Evolutionary conservation across 2,329 filamentous ascomycete genomes (phyloP).

Genomic region (Ilyonectria sp.): DNA sequence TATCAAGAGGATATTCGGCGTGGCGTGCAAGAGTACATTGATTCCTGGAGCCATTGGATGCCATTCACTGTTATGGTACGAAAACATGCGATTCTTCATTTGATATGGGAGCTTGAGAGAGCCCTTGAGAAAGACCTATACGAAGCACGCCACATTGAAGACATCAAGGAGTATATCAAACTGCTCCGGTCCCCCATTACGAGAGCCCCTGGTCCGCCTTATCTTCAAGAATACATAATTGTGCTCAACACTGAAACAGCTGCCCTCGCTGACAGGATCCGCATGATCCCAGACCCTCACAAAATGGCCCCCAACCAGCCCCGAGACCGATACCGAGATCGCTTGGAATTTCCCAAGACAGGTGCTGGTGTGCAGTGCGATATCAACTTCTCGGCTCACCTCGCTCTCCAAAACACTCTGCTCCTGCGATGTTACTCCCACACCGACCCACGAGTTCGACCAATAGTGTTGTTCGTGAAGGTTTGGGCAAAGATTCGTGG

Average conservation of each 20-base stretch:
- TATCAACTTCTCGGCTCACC: constrained; percentile 90
- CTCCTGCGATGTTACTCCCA: constrained; percentile 87
- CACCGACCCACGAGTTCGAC: constrained; percentile 82
- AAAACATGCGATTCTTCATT: constrained; percentile 69
- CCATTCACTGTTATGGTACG: constrained; percentile 58
- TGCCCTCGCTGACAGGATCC: constrained; percentile 60
- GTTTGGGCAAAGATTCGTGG: constrained; percentile 89
- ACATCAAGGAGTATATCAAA: constrained; percentile 65
- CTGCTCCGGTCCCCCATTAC: constrained; percentile 61
- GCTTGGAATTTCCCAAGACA: constrained; percentile 83
- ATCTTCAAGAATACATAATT: constrained; percentile 50
- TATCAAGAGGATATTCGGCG: constrained; percentile 61
- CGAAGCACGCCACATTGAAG: constrained; percentile 50
- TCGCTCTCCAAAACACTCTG: constrained; percentile 87
- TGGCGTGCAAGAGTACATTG: constrained; percentile 50
- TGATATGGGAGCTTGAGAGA: constrained; percentile 69
- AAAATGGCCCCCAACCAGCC: constrained; percentile 65
- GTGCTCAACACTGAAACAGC: constrained; percentile 54
- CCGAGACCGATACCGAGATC: constrained; percentile 69
- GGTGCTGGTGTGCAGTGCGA: constrained; percentile 90
- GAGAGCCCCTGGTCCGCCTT: constrained; percentile 8
- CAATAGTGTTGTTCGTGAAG: constrained; percentile 89
- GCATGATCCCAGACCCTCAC: constrained; percentile 64
- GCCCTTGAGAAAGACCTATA: constrained; percentile 67
- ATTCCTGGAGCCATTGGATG: constrained; percentile 26